These are phyloP conservation scores for Globisporangium uncinulatum DNA, from an alignment of 352 stramenopile species.

Conservation along the genomic window DNA sequence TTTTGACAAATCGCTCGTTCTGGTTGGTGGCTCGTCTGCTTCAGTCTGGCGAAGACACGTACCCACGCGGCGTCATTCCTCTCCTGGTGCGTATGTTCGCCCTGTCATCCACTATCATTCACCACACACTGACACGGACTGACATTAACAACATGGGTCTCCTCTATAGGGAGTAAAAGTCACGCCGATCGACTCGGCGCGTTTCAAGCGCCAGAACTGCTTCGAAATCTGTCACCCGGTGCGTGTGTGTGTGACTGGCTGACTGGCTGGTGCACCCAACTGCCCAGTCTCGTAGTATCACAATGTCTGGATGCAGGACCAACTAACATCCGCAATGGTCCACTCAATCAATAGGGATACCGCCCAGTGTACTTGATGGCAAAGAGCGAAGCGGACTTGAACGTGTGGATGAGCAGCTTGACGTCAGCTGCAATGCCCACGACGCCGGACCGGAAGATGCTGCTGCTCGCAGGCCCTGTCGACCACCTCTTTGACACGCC, in stretches of 20 bases:
- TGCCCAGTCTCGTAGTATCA: no score
- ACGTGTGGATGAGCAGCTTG: slow-evolving; percentile 82
- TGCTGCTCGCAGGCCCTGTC: slow-evolving; percentile 47
- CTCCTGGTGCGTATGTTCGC: slow-evolving; percentile 25
- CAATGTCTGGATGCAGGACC: no score
- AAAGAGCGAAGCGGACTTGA: slow-evolving; percentile 78
- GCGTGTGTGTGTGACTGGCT: slow-evolving; percentile 9
- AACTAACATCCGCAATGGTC: no score
- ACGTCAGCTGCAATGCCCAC: slow-evolving; percentile 76
- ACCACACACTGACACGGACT: no score
- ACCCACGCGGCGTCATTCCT: slow-evolving; percentile 75
- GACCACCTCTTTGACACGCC: slow-evolving; percentile 77
- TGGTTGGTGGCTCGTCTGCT: background rate
- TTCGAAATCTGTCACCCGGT: slow-evolving; percentile 84
- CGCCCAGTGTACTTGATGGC: slow-evolving; percentile 84
- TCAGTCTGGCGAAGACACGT: slow-evolving; percentile 81
- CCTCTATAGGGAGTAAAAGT: slow-evolving; percentile 55
- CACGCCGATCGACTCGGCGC: slow-evolving; percentile 64
- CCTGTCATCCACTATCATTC: background rate
- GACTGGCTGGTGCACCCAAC: background rate
- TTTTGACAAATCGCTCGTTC: background rate
- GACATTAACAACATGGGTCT: no score
- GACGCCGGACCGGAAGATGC: slow-evolving; percentile 59
- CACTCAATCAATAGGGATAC: slow-evolving; percentile 66
- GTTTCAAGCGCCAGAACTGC: slow-evolving; percentile 84